Conservation (phyloP, 306 rosid genomes). For the Cucurbita argyrosperma region DNA sequence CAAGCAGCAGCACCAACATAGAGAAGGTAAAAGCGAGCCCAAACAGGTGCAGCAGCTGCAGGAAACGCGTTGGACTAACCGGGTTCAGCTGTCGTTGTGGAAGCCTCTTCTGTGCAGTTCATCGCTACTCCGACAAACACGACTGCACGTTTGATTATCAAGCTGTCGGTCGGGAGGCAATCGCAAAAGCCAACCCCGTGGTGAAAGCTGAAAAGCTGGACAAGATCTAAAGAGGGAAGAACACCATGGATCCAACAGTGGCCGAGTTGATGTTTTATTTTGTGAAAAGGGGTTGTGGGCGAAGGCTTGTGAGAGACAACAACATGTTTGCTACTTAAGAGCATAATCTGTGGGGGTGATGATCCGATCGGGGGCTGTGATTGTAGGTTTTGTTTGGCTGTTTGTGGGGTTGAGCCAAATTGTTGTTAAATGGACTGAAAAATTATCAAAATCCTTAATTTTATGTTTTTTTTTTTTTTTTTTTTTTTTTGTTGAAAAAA, state of each 20-base stretch:
- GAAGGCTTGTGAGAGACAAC: neutral
- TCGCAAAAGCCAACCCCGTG: conserved; percentile 32
- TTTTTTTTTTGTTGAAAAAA: neutral
- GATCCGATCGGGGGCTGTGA: neutral
- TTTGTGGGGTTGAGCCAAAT: neutral
- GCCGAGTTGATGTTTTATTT: neutral
- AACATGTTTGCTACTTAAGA: neutral
- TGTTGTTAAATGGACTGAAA: neutral
- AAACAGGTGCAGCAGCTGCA: conserved; percentile 24
- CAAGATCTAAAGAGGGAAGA: conserved; percentile 11
- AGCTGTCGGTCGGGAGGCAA: conserved; percentile 19
- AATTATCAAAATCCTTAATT: neutral
- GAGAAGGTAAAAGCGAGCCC: conserved; percentile 24
- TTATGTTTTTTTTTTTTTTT: neutral
- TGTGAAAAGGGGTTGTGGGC: neutral
- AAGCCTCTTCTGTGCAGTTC: conserved; percentile 21
- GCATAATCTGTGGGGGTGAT: neutral
- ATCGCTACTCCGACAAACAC: conserved; percentile 30
- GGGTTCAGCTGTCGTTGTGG: conserved; percentile 35
- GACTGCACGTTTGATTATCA: conserved; percentile 20
- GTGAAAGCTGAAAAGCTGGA: conserved; percentile 30
- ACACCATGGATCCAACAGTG: neutral
- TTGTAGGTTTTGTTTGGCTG: neutral
- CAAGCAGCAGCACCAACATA: neutral
- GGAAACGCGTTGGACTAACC: conserved; percentile 28